These are phyloP conservation scores for Tolypocladium amazonense DNA, from an alignment of 2,329 filamentous ascomycete species.

Conservation along the genomic window DNA sequence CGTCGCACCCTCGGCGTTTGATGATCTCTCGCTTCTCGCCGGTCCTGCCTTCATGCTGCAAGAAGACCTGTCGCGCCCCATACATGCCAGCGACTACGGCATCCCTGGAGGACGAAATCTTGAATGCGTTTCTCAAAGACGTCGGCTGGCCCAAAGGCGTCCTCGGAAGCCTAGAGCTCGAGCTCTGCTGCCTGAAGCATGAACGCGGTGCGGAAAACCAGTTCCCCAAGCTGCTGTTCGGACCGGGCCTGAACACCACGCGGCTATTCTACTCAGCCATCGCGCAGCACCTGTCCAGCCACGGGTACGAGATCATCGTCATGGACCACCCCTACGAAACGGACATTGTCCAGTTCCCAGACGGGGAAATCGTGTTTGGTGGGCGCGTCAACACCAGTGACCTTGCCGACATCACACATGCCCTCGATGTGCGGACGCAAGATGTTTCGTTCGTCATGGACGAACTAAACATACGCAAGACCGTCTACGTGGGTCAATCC, in stretches of 20 bases:
- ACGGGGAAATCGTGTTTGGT: conserved; percentile 19
- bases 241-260: conserved; percentile 9
- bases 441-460: conserved; percentile 20
- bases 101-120: conserved; percentile 10
- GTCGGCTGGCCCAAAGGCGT: conserved; percentile 9
- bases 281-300: conserved; percentile 26
- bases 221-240: conserved; percentile 1
- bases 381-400: conserved; percentile 7
- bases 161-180: conserved; percentile 8
- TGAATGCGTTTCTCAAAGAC: conserved; percentile 4
- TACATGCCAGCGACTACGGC: conserved; percentile 12
- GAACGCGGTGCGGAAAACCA: not conserved
- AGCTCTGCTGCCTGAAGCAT: conserved; percentile 10
- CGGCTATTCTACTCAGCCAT: conserved; percentile 27
- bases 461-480: conserved; percentile 8
- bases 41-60: conserved; percentile 7
- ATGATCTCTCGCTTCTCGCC: conserved; percentile 14
- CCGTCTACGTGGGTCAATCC: conserved; percentile 22
- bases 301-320: conserved; percentile 28
- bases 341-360: conserved; percentile 26
- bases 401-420: conserved; percentile 5
- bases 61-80: conserved; percentile 8
- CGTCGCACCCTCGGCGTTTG: conserved; percentile 9
- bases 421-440: conserved; percentile 11
- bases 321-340: conserved; percentile 34